A percentile compares a stretch with the other conserved stretches of the same genome.
Conservation (phyloP, 225 moss, liverwort and hornwort genomes). For the Straminergon stramineum region DNA sequence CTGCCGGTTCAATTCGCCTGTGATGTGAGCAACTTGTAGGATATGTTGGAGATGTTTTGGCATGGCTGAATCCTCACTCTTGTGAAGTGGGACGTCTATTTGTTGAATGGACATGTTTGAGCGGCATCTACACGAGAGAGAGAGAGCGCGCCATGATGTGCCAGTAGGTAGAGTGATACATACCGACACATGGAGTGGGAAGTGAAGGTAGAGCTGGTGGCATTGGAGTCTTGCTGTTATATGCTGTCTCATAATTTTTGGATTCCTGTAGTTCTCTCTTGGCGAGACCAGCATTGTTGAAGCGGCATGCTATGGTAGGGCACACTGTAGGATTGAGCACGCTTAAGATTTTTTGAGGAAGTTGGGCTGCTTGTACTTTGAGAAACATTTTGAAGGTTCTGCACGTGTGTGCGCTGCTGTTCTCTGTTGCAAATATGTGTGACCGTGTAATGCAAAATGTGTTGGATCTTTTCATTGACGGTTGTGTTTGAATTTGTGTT, state of each 20-base stretch:
- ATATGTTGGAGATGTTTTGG: conserved; percentile 27
- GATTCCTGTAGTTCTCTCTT: neutral
- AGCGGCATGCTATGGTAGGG: conserved; percentile 6
- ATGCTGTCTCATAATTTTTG: conserved; percentile 8
- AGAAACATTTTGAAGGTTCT: conserved; percentile 26
- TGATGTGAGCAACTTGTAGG: conserved; percentile 36
- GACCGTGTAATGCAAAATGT: neutral
- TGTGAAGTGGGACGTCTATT: conserved; percentile 43
- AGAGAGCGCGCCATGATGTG: neutral
- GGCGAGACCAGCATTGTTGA: conserved; percentile 3
- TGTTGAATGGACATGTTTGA: conserved; percentile 56
- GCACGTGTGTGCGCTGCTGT: conserved; percentile 24
- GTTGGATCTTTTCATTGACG: neutral
- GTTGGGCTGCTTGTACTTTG: conserved; percentile 36
- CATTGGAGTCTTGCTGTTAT: conserved; percentile 5
- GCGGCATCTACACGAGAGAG: conserved; percentile 16
- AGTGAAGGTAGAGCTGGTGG: conserved; percentile 4
- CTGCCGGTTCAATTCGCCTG: conserved; percentile 49
- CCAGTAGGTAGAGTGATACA: neutral
- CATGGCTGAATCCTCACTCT: conserved; percentile 32
- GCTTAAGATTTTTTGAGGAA: conserved; percentile 6
- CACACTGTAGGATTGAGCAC: neutral
- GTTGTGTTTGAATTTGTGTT: neutral
- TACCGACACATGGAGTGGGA: neutral
- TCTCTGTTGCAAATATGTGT: neutral